phyloP scores from a whole-genome alignment of 2,329 filamentous ascomycete species.

The Alternaria gansuensis region DNA sequence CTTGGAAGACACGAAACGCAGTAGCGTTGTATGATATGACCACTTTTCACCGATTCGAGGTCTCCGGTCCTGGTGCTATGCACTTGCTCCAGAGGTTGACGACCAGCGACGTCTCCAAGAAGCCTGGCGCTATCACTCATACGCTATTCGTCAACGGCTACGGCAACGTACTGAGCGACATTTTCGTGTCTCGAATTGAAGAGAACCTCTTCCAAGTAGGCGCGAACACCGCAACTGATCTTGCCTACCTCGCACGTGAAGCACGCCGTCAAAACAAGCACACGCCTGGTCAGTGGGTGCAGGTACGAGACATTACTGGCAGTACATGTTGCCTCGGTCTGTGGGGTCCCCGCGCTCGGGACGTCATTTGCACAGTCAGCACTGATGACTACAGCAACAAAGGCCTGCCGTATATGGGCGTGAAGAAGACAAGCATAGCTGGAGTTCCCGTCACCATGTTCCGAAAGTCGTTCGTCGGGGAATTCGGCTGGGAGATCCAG shows the following conservation, averaged over 20 bases:
- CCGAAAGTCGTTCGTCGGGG: constrained; percentile 68
- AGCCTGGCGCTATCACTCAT: constrained; percentile 63
- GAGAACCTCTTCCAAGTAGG: constrained; percentile 64
- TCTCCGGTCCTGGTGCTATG: constrained; percentile 66
- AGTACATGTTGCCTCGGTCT: constrained; percentile 69
- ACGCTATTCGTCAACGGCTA: constrained; percentile 64
- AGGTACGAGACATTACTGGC: constrained; percentile 68
- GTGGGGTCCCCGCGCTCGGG: constrained; percentile 66
- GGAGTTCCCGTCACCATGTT: constrained; percentile 66
- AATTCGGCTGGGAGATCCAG: constrained; percentile 70
- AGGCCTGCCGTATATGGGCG: constrained; percentile 61
- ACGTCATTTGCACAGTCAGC: constrained; percentile 60
- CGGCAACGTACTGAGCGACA: constrained; percentile 65
- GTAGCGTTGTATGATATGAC: constrained; percentile 72
- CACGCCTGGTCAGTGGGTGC: constrained; percentile 56
- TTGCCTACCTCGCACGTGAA: constrained; percentile 64
- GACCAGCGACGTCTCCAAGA: constrained; percentile 60
- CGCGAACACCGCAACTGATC: constrained; percentile 65
- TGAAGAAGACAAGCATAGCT: constrained; percentile 60
- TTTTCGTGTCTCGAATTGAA: constrained; percentile 64
- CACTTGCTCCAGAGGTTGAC: constrained; percentile 64
- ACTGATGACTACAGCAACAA: constrained; percentile 58
- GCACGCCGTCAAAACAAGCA: constrained; percentile 60
- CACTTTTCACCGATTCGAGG: constrained; percentile 65
- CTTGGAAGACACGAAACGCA: constrained; percentile 70